These are phyloP conservation scores for Aspergillus bridgeri DNA, from an alignment of 495 filamentous ascomycete genomes.

Conservation along the genomic window DNA sequence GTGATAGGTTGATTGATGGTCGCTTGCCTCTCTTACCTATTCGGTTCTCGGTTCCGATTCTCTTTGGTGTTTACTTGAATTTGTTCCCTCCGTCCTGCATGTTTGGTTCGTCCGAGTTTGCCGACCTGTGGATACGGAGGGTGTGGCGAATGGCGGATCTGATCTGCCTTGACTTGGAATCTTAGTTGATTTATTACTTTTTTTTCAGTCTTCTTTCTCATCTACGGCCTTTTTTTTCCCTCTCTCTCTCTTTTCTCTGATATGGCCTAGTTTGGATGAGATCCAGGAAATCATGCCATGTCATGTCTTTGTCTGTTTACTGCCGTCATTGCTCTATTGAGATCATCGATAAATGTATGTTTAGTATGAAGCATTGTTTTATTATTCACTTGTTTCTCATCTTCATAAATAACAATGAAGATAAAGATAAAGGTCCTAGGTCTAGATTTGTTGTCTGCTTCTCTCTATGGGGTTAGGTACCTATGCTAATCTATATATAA, in stretches of 20 bases:
- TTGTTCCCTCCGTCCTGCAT: constrained; percentile 7
- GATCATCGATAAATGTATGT: constrained; percentile 28
- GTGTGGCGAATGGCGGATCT: too few species aligned
- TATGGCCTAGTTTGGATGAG: not conserved
- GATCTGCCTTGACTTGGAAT: not conserved
- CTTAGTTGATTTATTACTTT: not conserved
- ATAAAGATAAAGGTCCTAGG: too few species aligned
- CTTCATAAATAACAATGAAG: too few species aligned
- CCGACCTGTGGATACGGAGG: too few species aligned
- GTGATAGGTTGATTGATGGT: constrained; percentile 1
- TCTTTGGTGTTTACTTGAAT: not conserved
- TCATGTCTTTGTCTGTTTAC: not conserved
- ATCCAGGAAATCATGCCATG: not conserved
- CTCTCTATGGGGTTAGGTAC: too few species aligned
- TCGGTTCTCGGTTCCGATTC: not conserved
- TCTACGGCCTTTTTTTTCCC: not conserved
- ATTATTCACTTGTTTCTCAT: too few species aligned
- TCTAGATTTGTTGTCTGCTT: too few species aligned
- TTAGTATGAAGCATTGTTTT: constrained; percentile 2
- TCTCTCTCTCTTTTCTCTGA: constrained; percentile 4
- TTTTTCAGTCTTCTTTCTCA: not conserved
- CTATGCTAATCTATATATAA: too few species aligned
- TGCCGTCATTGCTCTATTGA: not conserved
- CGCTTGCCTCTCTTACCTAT: not conserved
- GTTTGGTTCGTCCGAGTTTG: constrained; percentile 9